Evolutionary conservation across 352 stramenopile genomes (phyloP).

Genomic region (Phytophthora brassicae): DNA sequence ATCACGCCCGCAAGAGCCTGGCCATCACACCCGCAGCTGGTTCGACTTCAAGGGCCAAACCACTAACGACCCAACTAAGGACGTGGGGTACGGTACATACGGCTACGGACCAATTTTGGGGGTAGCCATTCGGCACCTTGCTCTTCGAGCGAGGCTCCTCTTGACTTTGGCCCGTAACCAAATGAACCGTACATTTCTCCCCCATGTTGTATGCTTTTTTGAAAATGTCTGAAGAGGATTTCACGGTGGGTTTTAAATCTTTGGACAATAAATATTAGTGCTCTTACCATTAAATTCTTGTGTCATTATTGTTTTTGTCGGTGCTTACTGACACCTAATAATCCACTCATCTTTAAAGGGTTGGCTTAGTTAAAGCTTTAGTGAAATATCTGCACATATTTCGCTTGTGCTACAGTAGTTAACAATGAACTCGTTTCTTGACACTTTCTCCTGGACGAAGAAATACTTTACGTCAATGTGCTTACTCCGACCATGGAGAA

Average conservation of each 20-base stretch:
- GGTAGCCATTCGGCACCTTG: no score
- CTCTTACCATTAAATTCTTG: background rate
- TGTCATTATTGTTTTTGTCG: background rate
- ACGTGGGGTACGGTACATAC: no score
- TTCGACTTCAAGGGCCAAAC: no score
- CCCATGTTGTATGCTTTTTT: no score
- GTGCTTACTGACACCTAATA: background rate
- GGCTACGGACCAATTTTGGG: no score
- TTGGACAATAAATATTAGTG: constrained; percentile 6
- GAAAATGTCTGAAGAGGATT: constrained; percentile 6
- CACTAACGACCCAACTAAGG: no score
- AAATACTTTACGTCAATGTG: constrained; percentile 18
- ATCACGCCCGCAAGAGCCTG: no score
- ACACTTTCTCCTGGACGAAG: constrained; percentile 7
- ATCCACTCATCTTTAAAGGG: constrained; percentile 7
- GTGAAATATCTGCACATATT: constrained; percentile 5
- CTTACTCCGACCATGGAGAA: constrained; percentile 2
- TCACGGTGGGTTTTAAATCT: constrained; percentile 6
- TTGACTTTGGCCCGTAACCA: no score
- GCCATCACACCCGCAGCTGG: no score
- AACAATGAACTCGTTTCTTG: constrained; percentile 7
- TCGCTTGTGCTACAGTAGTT: constrained; percentile 13
- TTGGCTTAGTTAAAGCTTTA: background rate
- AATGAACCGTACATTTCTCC: no score
- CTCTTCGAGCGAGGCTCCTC: no score